These are phyloP conservation scores for Neonectria ditissima DNA, from an alignment of 2,329 filamentous ascomycete species.

Conservation along the genomic window DNA sequence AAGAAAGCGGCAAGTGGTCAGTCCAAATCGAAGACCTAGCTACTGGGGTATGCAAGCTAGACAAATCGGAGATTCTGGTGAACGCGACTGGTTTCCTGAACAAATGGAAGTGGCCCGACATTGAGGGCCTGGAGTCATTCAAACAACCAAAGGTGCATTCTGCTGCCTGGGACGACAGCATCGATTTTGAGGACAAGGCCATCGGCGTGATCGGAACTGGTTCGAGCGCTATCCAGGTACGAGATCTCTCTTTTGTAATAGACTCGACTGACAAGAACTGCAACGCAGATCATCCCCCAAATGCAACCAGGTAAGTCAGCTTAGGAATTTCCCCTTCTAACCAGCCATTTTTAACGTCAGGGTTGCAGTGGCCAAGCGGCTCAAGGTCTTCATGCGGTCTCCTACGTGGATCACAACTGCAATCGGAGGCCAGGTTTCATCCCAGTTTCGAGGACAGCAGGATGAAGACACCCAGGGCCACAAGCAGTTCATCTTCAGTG, in stretches of 20 bases:
- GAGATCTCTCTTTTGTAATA: neutral
- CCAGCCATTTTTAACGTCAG: no score
- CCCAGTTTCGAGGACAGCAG: neutral
- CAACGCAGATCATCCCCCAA: neutral
- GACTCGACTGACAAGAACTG: no score
- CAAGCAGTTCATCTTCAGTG: neutral
- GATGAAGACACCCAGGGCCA: neutral
- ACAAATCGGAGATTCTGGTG: neutral
- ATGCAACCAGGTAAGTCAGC: neutral
- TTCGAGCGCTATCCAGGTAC: constrained; percentile 3
- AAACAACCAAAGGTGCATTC: neutral
- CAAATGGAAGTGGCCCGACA: constrained; percentile 4
- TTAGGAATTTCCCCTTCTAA: neutral
- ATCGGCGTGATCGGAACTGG: neutral
- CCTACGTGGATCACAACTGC: neutral
- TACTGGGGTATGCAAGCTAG: neutral
- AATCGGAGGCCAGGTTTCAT: neutral
- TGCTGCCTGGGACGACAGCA: neutral
- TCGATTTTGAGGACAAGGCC: neutral
- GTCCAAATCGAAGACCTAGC: neutral
- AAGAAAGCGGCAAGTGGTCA: neutral
- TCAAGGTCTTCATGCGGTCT: neutral
- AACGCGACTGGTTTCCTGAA: neutral
- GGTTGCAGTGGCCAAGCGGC: neutral
- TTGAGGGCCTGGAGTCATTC: neutral